Evolutionary conservation across 192 early-diverging fungal genomes (phyloP).

Genomic region (Anaeromyces robustus): DNA sequence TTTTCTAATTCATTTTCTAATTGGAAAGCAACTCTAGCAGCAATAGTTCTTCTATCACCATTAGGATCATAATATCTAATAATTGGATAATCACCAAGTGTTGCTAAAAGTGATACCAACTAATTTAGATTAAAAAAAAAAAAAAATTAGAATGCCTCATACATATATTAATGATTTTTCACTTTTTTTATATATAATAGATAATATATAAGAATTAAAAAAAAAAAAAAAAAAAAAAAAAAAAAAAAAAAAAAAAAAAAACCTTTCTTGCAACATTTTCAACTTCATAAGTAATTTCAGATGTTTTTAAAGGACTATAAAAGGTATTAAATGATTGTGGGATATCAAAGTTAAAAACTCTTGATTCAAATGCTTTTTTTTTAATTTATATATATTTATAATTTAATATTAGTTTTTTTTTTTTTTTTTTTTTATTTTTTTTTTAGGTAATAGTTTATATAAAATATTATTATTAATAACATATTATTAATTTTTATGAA

Average conservation of each 20-base stretch:
- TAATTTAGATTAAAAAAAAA: slow-evolving; percentile 12
- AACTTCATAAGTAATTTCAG: slow-evolving; percentile 23
- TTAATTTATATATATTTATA: too few species aligned
- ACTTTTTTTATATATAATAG: too few species aligned
- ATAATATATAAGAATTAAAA: not conserved
- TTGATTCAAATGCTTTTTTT: slow-evolving; percentile 42
- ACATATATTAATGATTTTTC: too few species aligned
- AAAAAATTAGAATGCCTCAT: too few species aligned
- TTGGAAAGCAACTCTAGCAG: slow-evolving; percentile 64
- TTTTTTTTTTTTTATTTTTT: too few species aligned
- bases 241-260: not conserved
- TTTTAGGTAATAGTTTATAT: too few species aligned
- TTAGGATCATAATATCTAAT: slow-evolving; percentile 79
- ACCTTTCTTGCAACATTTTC: slow-evolving; percentile 26
- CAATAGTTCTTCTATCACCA: slow-evolving; percentile 44
- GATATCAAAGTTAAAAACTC: slow-evolving; percentile 55
- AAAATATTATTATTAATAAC: too few species aligned
- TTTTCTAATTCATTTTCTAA: slow-evolving; percentile 69
- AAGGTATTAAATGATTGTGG: slow-evolving; percentile 45
- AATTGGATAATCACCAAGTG: slow-evolving; percentile 78
- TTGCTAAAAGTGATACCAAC: slow-evolving; percentile 72
- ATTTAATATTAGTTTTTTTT: too few species aligned
- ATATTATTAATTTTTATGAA: too few species aligned
- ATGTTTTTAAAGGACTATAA: slow-evolving; percentile 8
- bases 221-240: not conserved